phyloP scores from a whole-genome alignment of 73 alveolate genomes.

The Effrenium voratum region DNA sequence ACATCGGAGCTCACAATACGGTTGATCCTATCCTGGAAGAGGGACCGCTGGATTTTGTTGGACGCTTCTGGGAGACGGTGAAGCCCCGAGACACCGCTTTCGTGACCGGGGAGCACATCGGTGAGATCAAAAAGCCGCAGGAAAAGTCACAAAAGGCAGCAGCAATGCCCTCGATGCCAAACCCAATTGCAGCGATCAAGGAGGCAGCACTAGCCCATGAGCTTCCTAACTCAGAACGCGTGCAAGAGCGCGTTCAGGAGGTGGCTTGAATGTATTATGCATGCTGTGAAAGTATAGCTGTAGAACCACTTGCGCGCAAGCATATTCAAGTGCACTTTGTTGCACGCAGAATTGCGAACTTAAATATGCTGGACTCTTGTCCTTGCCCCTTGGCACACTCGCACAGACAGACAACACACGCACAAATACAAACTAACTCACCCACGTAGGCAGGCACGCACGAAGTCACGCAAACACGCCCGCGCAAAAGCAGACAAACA shows the following conservation, averaged over 20 bases:
- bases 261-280: conserved; percentile 1
- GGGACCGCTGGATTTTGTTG: conserved; percentile 91
- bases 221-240: neutral
- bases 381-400: too few relatives aligned
- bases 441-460: too few relatives aligned
- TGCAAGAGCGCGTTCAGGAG: conserved; percentile 52
- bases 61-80: conserved; percentile 94
- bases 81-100: conserved; percentile 91
- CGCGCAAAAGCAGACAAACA: too few relatives aligned
- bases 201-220: conserved; percentile 46
- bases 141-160: conserved; percentile 2
- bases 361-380: too few relatives aligned
- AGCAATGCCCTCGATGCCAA: too few relatives aligned
- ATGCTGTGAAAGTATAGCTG: too few relatives aligned
- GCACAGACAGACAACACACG: too few relatives aligned
- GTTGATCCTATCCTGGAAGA: conserved; percentile 84
- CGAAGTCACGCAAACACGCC: too few relatives aligned
- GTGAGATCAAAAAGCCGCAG: conserved; percentile 87
- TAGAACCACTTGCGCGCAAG: too few relatives aligned
- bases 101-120: conserved; percentile 88
- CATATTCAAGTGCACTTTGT: too few relatives aligned
- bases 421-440: too few relatives aligned
- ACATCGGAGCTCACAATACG: conserved; percentile 81
- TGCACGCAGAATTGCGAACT: too few relatives aligned
- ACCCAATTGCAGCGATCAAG: conserved; percentile 48